Percentiles rank a stretch among this genome's conserved stretches.
These are phyloP conservation scores for Aspergillus coremiiformis DNA, from an alignment of 495 filamentous ascomycete species.

Conservation along the genomic window DNA sequence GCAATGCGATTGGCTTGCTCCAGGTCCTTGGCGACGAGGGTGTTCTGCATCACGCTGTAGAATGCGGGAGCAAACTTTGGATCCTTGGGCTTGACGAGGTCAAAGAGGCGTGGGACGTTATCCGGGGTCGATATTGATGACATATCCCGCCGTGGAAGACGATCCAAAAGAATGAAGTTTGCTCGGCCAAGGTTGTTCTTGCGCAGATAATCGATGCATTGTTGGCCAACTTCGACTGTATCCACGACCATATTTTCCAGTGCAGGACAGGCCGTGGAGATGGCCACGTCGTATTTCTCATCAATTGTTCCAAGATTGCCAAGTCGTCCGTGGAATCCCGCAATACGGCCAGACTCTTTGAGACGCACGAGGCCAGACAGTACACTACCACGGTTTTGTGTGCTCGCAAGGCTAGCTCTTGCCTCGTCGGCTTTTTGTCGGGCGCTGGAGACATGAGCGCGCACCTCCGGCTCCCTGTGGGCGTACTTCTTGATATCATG, in stretches of 20 bases:
- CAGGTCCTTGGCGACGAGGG: conserved; percentile 85
- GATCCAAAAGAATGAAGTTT: conserved; percentile 92
- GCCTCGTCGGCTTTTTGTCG: conserved; percentile 95
- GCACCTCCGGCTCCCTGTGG: conserved; percentile 70
- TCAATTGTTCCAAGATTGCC: conserved; percentile 96
- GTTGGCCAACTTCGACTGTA: conserved; percentile 87
- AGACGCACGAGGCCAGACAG: conserved; percentile 86
- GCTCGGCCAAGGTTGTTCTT: conserved; percentile 97
- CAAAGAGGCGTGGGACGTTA: conserved; percentile 84
- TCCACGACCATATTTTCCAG: conserved; percentile 96
- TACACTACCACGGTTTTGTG: conserved; percentile 88
- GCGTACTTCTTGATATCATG: conserved; percentile 62
- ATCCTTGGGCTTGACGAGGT: conserved; percentile 83
- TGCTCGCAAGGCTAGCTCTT: conserved; percentile 75
- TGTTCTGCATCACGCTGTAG: conserved; percentile 88
- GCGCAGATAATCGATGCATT: conserved; percentile 93
- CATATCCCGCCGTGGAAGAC: conserved; percentile 68
- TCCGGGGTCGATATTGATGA: conserved; percentile 79
- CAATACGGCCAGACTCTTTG: conserved; percentile 91
- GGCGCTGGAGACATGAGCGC: conserved; percentile 73
- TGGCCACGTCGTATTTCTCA: conserved; percentile 87
- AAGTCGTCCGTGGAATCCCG: conserved; percentile 91
- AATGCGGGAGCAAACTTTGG: conserved; percentile 85
- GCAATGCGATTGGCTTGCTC: conserved; percentile 93
- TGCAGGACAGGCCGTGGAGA: conserved; percentile 87